A percentile compares a stretch with the other conserved stretches of the same genome.
These are phyloP conservation scores for Albophoma yamanashiensis DNA, from an alignment of 2,329 filamentous ascomycete species.

Conservation along the genomic window DNA sequence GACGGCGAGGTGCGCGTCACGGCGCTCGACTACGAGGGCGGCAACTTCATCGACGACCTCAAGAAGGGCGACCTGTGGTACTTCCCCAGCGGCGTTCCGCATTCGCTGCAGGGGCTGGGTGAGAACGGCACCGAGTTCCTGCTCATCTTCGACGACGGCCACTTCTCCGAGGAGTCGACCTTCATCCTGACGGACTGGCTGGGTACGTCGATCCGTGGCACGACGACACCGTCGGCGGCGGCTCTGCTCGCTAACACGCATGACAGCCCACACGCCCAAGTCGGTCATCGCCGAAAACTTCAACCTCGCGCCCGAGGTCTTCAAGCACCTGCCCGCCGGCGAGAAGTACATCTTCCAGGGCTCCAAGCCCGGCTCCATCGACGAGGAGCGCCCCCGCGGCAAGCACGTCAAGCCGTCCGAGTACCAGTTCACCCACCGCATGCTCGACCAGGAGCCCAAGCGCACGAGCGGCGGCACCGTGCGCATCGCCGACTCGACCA, in stretches of 20 bases:
- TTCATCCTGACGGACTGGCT: constrained; percentile 68
- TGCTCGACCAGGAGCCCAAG: constrained; percentile 58
- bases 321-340: constrained; percentile 52
- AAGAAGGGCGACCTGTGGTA: constrained; percentile 73
- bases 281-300: constrained; percentile 68
- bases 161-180: constrained; percentile 52
- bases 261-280: constrained; percentile 55
- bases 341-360: constrained; percentile 75
- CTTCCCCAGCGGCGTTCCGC: constrained; percentile 67
- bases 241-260: neutral
- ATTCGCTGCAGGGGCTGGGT: constrained; percentile 63
- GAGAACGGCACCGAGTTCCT: constrained; percentile 46
- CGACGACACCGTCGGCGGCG: neutral
- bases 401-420: constrained; percentile 56
- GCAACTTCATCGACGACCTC: constrained; percentile 68
- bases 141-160: constrained; percentile 37
- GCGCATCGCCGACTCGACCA: constrained; percentile 64
- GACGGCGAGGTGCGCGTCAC: constrained; percentile 62
- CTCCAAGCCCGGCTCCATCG: constrained; percentile 50
- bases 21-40: constrained; percentile 63
- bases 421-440: constrained; percentile 58
- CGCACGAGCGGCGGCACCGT: constrained; percentile 59
- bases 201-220: constrained; percentile 21
- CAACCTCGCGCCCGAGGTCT: constrained; percentile 58
- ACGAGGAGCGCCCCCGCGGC: constrained; percentile 51